Conservation (phyloP, 768 basidiomycete genomes). For the Hygrocybe punicea region DNA sequence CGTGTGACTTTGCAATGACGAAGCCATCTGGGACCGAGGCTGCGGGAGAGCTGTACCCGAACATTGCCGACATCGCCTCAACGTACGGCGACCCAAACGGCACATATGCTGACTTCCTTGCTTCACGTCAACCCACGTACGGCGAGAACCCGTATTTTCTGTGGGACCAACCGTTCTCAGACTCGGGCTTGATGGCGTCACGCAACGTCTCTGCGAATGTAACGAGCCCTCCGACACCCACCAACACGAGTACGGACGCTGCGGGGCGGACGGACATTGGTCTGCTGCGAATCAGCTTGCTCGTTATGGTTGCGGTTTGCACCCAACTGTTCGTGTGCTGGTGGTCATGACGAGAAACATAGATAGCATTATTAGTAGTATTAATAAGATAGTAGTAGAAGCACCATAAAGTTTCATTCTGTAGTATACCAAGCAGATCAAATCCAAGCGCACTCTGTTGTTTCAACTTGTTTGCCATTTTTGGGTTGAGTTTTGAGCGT, state of each 20-base stretch:
- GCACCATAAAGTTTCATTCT: too few relatives aligned
- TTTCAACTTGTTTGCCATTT: too few relatives aligned
- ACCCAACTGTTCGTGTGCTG: too few relatives aligned
- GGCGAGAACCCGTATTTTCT: slow-evolving; percentile 47
- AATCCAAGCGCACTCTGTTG: too few relatives aligned
- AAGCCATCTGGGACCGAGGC: slow-evolving; percentile 40
- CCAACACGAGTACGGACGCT: not conserved
- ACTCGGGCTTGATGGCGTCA: slow-evolving; percentile 27
- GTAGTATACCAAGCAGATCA: too few relatives aligned
- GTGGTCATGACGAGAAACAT: too few relatives aligned
- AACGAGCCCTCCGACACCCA: not conserved
- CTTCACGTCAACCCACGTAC: slow-evolving; percentile 37
- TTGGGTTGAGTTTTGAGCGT: too few relatives aligned
- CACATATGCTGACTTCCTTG: slow-evolving; percentile 51
- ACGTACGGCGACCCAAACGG: slow-evolving; percentile 61
- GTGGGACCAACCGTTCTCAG: slow-evolving; percentile 51
- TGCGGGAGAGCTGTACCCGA: slow-evolving; percentile 51
- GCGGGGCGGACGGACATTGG: not conserved
- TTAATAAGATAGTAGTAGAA: too few relatives aligned
- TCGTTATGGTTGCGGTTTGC: too few relatives aligned
- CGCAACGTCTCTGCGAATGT: not conserved
- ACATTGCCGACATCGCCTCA: slow-evolving; percentile 54
- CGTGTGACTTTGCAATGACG: slow-evolving; percentile 57
- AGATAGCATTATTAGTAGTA: too few relatives aligned
- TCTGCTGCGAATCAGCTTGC: too few relatives aligned